A percentile compares a stretch with the other conserved stretches of the same genome.
These are phyloP conservation scores for Ceratobasidium sp. DNA, from an alignment of 1,284 basidiomycete species.

Conservation along the genomic window DNA sequence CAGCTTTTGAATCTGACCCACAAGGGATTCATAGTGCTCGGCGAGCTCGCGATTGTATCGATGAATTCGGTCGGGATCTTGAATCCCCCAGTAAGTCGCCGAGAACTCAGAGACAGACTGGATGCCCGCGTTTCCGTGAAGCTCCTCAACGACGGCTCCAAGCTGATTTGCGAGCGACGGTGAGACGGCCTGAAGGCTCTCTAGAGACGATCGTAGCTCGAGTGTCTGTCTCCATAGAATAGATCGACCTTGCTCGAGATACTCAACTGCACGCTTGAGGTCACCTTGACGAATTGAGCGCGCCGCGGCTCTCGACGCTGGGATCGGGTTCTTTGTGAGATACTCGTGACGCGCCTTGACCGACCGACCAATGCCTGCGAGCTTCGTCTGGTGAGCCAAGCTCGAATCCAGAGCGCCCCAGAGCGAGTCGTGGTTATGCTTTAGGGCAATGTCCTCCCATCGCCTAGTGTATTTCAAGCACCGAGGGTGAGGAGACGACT, in stretches of 20 bases:
- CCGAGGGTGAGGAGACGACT: constrained; percentile 4
- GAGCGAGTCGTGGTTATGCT: constrained; percentile 9
- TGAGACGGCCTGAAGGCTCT: not conserved
- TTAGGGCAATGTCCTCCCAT: constrained; percentile 23
- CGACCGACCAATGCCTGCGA: not conserved
- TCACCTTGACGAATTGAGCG: constrained; percentile 29
- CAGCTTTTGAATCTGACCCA: constrained; percentile 31
- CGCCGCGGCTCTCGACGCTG: constrained; percentile 34
- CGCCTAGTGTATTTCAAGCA: constrained; percentile 18
- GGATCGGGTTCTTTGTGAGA: constrained; percentile 20
- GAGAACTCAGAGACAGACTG: not conserved
- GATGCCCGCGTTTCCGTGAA: not conserved
- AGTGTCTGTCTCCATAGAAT: constrained; percentile 38
- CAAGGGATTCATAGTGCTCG: constrained; percentile 9
- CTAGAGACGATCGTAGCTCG: constrained; percentile 30
- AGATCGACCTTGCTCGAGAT: constrained; percentile 37
- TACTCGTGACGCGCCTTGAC: constrained; percentile 27
- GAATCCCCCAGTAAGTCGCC: not conserved
- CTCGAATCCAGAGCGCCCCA: constrained; percentile 5
- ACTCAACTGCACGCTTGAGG: constrained; percentile 36
- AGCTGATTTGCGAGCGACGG: constrained; percentile 29
- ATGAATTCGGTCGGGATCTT: constrained; percentile 20
- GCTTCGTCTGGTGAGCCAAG: constrained; percentile 13
- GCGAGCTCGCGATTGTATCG: constrained; percentile 21
- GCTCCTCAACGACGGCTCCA: constrained; percentile 13